Evolutionary conservation across 148 eudicot genomes (phyloP), one percentile per base, ranked within the genome.

Genomic region (Amaranthus palmeri): DNA sequence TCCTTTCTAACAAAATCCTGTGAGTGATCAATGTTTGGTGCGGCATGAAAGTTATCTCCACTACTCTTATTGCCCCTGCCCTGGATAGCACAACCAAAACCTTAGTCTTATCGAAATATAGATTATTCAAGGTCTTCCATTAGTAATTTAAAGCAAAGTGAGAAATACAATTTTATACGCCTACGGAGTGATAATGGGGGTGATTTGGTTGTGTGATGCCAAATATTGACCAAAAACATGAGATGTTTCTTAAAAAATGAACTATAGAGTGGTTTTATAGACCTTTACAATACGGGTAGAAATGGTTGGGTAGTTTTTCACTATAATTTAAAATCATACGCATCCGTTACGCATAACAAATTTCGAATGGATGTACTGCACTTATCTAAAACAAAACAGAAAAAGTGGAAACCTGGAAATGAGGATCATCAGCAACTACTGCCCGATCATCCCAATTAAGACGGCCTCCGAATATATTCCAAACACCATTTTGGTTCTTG

Each of bases 361-460:
- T 65, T 14, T 61, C 15, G 15, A 51, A 70, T 15, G 7, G 13
- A 25, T 46, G 40, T 55, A 76, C 2, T 53, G 54, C 69, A 70
- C 43, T 71, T 7, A 36, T 48, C 3, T 54, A 54, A 68, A 57
- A 53, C 52, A 70, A 59, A 40, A 47, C 36, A 7, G 62, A n/a
- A 8, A 54, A 61, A 48, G 11, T 53, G 66, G 65, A 44, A 72
- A 92, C 99, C 96, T 96, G 99, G 81, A 92, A 96, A 81, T 96
- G 99, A 67, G 99, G 99, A 81, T 96, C 99, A 78, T 96, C 99
- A 49, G 93, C 88, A 68, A 96, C 99, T 70, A 96, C 83, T 50
- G 99, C 99, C 73, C 99, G 90, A 59, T 96, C 99, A 87, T 96
- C 99, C 99, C 99, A 95, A 77, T 96, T 92, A 69, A 96, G 86